Evolutionary conservation across 73 alveolate species (phyloP).

Genomic region (Tetrahymena elliotti): DNA sequence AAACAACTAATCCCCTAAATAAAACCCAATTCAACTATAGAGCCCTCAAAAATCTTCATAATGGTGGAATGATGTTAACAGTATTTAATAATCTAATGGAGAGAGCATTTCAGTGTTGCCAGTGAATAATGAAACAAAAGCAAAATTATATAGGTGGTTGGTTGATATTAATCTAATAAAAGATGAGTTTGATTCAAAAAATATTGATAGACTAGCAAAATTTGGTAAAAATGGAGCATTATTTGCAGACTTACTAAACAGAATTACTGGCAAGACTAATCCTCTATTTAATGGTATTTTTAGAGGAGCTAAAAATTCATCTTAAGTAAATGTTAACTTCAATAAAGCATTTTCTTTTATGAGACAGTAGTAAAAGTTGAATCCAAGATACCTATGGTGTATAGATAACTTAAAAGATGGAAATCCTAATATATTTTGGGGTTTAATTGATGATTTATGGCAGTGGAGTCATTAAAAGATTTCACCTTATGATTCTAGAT

Average conservation of each 20-base stretch:
- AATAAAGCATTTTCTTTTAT: conserved; percentile 40
- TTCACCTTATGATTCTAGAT: conserved; percentile 49
- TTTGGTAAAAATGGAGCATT: conserved; percentile 60
- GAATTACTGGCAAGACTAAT: conserved; percentile 32
- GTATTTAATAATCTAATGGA: neutral
- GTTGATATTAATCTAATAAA: neutral
- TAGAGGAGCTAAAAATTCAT: conserved; percentile 50
- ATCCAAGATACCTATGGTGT: conserved; percentile 56
- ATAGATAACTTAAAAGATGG: conserved; percentile 51
- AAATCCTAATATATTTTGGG: conserved; percentile 56
- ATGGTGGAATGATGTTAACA: neutral
- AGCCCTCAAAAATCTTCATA: neutral
- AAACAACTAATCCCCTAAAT: neutral
- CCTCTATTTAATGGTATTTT: conserved; percentile 54
- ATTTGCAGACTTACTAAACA: conserved; percentile 43
- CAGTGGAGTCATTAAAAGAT: conserved; percentile 58
- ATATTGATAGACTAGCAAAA: conserved; percentile 26
- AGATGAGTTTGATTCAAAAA: conserved; percentile 7
- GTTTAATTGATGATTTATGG: conserved; percentile 61
- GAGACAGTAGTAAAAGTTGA: conserved; percentile 42
- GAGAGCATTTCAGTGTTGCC: neutral
- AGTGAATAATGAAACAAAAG: neutral
- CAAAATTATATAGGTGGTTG: neutral
- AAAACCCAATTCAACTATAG: neutral
- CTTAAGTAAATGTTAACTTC: conserved; percentile 39